A percentile compares a stretch with the other conserved stretches of the same genome.
phyloP scores from a whole-genome alignment of 768 basidiomycete species.

The Trametes meyenii region DNA sequence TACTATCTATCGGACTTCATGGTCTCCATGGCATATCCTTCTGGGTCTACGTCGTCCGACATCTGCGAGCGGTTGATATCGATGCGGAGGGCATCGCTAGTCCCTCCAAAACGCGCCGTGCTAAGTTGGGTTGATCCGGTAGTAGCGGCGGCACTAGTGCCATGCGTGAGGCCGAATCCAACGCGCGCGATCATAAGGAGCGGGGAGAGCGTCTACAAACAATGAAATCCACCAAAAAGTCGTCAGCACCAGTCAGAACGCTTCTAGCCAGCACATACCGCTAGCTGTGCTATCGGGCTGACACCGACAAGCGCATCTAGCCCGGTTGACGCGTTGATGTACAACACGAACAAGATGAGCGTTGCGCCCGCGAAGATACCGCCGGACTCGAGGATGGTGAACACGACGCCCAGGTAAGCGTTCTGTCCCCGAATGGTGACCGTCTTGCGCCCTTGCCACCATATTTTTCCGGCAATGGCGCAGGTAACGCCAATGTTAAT shows the following conservation, averaged over 20 bases:
- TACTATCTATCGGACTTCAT: too few species aligned
- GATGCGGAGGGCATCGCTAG: too few species aligned
- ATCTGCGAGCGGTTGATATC: too few species aligned
- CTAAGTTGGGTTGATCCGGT: too few species aligned
- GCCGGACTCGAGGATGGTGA: constrained; percentile 11
- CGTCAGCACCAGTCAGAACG: background rate
- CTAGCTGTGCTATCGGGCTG: background rate
- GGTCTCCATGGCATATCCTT: too few species aligned
- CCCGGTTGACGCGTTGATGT: background rate
- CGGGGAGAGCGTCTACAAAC: too few species aligned
- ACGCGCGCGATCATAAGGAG: too few species aligned
- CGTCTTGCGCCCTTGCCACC: background rate
- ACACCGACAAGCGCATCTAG: background rate
- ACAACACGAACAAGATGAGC: background rate
- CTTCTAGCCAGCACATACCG: background rate
- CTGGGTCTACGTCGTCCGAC: too few species aligned
- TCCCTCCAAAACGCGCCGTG: too few species aligned
- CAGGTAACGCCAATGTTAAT: constrained; percentile 3
- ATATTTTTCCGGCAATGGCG: background rate
- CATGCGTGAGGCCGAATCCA: too few species aligned
- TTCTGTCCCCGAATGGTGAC: background rate
- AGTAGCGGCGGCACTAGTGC: too few species aligned
- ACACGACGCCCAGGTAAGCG: background rate
- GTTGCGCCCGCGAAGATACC: constrained; percentile 8
- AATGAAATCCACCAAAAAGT: too few species aligned